Percentiles rank a stretch among this genome's conserved stretches.
These are phyloP conservation scores for Lepiota venenata DNA, from an alignment of 768 basidiomycete genomes.

Conservation along the genomic window DNA sequence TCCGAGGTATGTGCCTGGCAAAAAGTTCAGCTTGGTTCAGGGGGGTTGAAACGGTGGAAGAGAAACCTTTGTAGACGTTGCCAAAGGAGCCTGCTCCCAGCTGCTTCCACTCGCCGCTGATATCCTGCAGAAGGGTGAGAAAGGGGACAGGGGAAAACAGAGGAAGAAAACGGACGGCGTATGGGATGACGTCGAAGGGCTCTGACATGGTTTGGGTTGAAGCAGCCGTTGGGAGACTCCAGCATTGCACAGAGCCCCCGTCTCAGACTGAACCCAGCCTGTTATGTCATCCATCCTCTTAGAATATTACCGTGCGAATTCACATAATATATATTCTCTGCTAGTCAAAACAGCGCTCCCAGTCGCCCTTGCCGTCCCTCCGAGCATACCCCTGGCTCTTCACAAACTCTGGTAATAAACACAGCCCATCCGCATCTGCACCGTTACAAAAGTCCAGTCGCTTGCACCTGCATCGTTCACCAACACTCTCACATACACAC, in stretches of 20 bases:
- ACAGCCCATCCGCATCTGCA: slow-evolving; percentile 51
- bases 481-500: slow-evolving; percentile 62
- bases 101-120: slow-evolving; percentile 85
- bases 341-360: too few species aligned
- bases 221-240: too few species aligned
- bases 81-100: slow-evolving; percentile 92
- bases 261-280: slow-evolving; percentile 6
- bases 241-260: neutral
- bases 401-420: slow-evolving; percentile 62
- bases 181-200: slow-evolving; percentile 87
- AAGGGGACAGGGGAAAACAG: slow-evolving; percentile 7
- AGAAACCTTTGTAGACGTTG: slow-evolving; percentile 80
- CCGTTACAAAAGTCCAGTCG: slow-evolving; percentile 56
- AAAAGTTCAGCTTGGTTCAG: neutral
- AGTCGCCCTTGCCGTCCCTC: slow-evolving; percentile 68
- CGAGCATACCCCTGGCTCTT: slow-evolving; percentile 67
- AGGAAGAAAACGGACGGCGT: slow-evolving; percentile 49
- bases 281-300: slow-evolving; percentile 12
- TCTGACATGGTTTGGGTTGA: slow-evolving; percentile 46
- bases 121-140: slow-evolving; percentile 50
- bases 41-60: neutral
- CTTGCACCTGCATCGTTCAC: slow-evolving; percentile 74
- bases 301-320: neutral
- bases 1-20: slow-evolving; percentile 83
- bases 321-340: too few species aligned